These are phyloP conservation scores for Exserohilum turcica DNA, from an alignment of 2,329 filamentous ascomycete genomes.

Conservation along the genomic window DNA sequence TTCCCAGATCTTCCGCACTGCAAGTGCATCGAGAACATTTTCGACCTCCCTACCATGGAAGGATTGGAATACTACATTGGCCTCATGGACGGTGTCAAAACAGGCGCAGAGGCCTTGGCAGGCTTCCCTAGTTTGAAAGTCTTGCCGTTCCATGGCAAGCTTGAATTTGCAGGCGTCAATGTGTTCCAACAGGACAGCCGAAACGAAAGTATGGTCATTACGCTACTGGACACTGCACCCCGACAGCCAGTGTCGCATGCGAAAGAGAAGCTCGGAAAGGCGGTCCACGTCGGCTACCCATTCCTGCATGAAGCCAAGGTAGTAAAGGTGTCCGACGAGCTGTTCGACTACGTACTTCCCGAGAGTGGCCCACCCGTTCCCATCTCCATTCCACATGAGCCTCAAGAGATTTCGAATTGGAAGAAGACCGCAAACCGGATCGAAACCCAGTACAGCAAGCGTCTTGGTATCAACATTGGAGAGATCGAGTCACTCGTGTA, in stretches of 20 bases:
- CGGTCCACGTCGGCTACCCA: constrained; percentile 90
- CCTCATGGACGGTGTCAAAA: constrained; percentile 79
- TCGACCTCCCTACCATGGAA: constrained; percentile 90
- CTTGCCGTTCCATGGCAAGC: constrained; percentile 77
- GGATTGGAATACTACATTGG: constrained; percentile 85
- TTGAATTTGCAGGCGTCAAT: constrained; percentile 87
- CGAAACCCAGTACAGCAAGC: constrained; percentile 86
- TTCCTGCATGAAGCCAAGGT: constrained; percentile 95
- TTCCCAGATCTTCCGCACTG: constrained; percentile 89
- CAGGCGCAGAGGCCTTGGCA: constrained; percentile 82
- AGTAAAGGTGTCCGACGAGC: constrained; percentile 84
- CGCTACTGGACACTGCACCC: constrained; percentile 73
- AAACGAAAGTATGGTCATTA: constrained; percentile 95
- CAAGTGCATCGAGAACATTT: constrained; percentile 93
- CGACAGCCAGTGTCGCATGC: constrained; percentile 74
- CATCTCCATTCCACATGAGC: constrained; percentile 71
- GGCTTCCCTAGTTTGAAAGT: constrained; percentile 92
- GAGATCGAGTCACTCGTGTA: constrained; percentile 86
- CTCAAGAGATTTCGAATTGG: constrained; percentile 80
- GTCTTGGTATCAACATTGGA: constrained; percentile 85
- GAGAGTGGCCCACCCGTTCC: constrained; percentile 66
- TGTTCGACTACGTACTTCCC: constrained; percentile 83
- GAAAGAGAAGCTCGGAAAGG: constrained; percentile 79
- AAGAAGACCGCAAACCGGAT: constrained; percentile 81
- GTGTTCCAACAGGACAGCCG: constrained; percentile 96